These are phyloP conservation scores for Acanthamoeba divionensis DNA, from an alignment of 208 protist genomes.

Conservation along the genomic window DNA sequence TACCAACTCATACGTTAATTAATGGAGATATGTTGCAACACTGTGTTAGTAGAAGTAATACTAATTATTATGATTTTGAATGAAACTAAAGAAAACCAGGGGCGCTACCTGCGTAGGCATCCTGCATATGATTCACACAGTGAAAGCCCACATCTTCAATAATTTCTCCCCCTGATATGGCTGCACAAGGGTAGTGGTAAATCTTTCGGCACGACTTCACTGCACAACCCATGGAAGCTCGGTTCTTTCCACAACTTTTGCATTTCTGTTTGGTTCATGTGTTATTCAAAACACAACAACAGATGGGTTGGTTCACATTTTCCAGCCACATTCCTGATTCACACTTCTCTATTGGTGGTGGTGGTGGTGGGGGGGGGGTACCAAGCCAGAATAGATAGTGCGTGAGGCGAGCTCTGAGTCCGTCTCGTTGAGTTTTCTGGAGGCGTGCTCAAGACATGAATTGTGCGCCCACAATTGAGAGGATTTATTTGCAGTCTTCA, in stretches of 20 bases:
- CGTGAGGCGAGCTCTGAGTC: not conserved
- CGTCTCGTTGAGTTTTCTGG: no score
- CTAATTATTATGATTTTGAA: no score
- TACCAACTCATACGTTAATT: not conserved
- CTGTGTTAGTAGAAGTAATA: not conserved
- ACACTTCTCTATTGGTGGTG: not conserved
- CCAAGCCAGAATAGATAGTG: not conserved
- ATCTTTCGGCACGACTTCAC: not conserved
- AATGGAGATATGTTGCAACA: not conserved
- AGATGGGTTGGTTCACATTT: no score
- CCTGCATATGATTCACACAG: not conserved
- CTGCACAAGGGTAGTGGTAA: conserved; percentile 27
- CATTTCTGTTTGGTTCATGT: not conserved
- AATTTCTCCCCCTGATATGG: not conserved
- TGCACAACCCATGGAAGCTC: not conserved
- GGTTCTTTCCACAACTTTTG: conserved; percentile 7
- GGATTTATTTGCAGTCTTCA: no score
- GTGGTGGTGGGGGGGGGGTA: not conserved
- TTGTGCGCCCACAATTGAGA: no score
- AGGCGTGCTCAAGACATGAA: no score
- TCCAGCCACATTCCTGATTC: not conserved
- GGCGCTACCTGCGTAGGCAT: not conserved
- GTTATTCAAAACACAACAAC: not conserved
- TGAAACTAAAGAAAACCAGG: not conserved
- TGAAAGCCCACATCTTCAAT: conserved; percentile 5